Evolutionary conservation across 805 yeast species (phyloP), one percentile per base, ranked within the genome.

Genomic region (Suhomyces emberorum): DNA sequence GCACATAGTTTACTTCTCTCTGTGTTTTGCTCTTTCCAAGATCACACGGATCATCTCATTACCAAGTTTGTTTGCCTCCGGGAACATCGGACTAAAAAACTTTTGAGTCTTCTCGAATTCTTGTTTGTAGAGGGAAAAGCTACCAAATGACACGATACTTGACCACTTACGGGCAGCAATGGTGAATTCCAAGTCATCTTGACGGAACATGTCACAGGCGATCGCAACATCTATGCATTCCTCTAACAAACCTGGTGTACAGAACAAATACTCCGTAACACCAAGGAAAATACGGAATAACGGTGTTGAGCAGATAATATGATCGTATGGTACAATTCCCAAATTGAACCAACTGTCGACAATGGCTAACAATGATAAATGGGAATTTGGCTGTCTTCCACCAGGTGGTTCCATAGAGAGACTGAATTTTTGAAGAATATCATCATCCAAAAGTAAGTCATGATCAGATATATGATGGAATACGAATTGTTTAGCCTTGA

Each of bases 251-350:
- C 82, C 84, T 0, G 93, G 91, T 0, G 88, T 77, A 52, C 95
- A 79, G 57, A 91, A 93, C 21, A 93, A 64, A 57, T 88, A 91
- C 56, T 93, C 97, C 0, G 95, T 78, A 16, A 93, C 97, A 30
- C 98, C 98, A 27, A 93, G 70, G 61, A 93, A 88, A 27, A 93
- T 88, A 55, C 98, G 74, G 56, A 91, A 93, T 20, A 70, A 56
- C 9, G 98, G 98, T 0, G 98, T 93, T 1, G 96, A 86, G 55
- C 98, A 91, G 41, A 91, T 89, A 63, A 91, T 89, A 61, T 93
- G 98, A 57, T 91, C 96, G 54, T 93, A 91, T 4, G 98, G 98
- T 23, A 84, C 82, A 28, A 93, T 88, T 1, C 83, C 83, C 28
- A 87, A 63, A 44, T 80, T 81, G 51, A 74, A 77, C 98, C 98